These are phyloP conservation scores for Apiosordaria backusii DNA, from an alignment of 495 filamentous ascomycete species.

Conservation along the genomic window DNA sequence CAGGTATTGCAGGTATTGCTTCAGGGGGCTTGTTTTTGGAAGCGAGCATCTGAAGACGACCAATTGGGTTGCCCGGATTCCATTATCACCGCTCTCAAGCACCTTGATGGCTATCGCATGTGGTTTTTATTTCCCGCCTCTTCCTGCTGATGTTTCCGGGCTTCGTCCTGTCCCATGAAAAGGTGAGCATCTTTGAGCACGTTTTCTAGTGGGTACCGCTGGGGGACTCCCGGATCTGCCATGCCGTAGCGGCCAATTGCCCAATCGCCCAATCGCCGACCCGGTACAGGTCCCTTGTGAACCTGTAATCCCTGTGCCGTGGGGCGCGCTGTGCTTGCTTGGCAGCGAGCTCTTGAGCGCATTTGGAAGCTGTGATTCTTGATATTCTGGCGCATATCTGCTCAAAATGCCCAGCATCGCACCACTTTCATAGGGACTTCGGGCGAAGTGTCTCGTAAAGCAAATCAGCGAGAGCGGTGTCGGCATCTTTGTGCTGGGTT, in stretches of 20 bases:
- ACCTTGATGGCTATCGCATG: neutral
- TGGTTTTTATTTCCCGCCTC: too few species aligned
- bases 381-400: constrained; percentile 15
- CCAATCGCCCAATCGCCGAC: neutral
- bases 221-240: neutral
- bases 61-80: neutral
- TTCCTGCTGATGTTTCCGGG: neutral
- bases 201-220: constrained; percentile 19
- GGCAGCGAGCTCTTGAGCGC: constrained; percentile 7
- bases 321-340: constrained; percentile 4
- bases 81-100: neutral
- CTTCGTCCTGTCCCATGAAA: neutral
- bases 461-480: neutral
- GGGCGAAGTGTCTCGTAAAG: neutral
- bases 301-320: neutral
- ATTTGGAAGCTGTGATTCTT: constrained; percentile 2
- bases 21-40: neutral
- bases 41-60: neutral
- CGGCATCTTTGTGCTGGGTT: neutral
- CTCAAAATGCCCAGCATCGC: constrained; percentile 3
- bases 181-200: constrained; percentile 29
- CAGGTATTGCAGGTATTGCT: neutral
- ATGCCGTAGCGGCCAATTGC: constrained; percentile 3
- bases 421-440: neutral
- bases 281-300: neutral